Base-by-base conservation (phyloP, 2,329 filamentous ascomycete genomes). In the Aspergillus sp. region DNA sequence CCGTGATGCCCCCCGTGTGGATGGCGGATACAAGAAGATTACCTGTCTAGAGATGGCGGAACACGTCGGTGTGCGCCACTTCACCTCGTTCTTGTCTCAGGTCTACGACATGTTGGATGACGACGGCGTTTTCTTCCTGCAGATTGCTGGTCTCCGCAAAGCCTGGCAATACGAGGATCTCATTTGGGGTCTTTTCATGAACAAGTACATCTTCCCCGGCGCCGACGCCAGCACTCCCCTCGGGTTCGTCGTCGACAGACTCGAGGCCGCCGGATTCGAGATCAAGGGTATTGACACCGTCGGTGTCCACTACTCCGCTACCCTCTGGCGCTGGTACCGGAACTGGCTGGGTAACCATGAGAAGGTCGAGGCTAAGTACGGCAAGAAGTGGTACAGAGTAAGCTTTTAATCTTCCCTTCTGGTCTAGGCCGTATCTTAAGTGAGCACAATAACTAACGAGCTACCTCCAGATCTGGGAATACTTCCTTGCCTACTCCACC, bases 131-230 rank as follows among this genome's bases (percentile, higher is more conserved):
- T 96, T 98, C 82, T 97, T 95, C 85, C 84, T 98, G 60, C 95
- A 98, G 78, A 92, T 96, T 68, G 92, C 93, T 68, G 95, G 95
- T 79, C 85, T 99, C 61, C 89, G 95, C 68, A 96, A 96, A 82
- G 82, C 84, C 63, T 98, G 95, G 95, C 95, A 98, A 78, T 98
- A 96, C 73, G 93, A 98, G 82, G 93, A 98, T 79, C 85, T 97
- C 52, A 90, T 93, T 76, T 98, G 95, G 95, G 95, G 95, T 74
- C 84, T 98, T 47, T 98, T 97, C 85, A 96, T 98, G 92, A 98
- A 98, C 88, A 97, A 96, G 82, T 96, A 98, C 78, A 84, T 98
- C 76, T 98, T 98, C 85, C 95, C 93, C 35, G 95, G 95, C 73
- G 95, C 95, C 52, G 95, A 98, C 73, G 95, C 95, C 52, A 96